Evolutionary conservation across 2,329 filamentous ascomycete genomes (phyloP).

Genomic region (Harringtonia aguacate): DNA sequence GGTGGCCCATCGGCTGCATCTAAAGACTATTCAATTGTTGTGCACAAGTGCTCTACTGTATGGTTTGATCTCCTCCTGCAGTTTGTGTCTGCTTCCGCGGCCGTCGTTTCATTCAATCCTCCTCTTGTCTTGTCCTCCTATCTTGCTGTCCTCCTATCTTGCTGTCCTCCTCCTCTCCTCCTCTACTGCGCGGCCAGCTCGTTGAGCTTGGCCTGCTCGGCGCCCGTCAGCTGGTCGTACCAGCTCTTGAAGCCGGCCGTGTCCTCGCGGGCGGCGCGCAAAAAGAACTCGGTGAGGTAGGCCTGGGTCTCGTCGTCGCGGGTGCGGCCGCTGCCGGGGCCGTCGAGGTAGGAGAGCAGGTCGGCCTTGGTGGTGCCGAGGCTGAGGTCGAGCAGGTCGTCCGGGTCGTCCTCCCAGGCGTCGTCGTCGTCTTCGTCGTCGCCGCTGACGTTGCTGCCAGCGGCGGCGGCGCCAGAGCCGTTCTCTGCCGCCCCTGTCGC

Average conservation of each 20-base stretch:
- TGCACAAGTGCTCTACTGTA: no score
- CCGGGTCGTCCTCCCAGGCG: conserved; percentile 83
- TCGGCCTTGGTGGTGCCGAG: conserved; percentile 58
- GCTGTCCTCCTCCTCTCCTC: not conserved
- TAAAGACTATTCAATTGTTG: no score
- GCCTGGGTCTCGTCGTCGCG: conserved; percentile 85
- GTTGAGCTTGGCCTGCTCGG: conserved; percentile 46
- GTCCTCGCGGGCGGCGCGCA: conserved; percentile 44
- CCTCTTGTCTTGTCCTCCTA: not conserved
- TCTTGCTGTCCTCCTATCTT: no score
- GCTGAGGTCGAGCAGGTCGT: conserved; percentile 65
- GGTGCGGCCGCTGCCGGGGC: conserved; percentile 47
- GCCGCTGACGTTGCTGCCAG: conserved; percentile 9
- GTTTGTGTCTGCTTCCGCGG: no score
- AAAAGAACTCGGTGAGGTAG: conserved; percentile 76
- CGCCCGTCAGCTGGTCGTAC: conserved; percentile 43
- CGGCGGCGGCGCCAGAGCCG: conserved; percentile 17
- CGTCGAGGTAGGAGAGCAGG: conserved; percentile 67
- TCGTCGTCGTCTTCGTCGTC: conserved; percentile 60
- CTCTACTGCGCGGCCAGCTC: conserved; percentile 28
- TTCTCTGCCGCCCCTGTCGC: not conserved
- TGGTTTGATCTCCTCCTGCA: no score
- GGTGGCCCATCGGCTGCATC: no score
- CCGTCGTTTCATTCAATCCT: no score
- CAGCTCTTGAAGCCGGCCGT: conserved; percentile 44